Base-by-base conservation (phyloP, 495 filamentous ascomycete genomes). In the Xylaria nigripes region DNA sequence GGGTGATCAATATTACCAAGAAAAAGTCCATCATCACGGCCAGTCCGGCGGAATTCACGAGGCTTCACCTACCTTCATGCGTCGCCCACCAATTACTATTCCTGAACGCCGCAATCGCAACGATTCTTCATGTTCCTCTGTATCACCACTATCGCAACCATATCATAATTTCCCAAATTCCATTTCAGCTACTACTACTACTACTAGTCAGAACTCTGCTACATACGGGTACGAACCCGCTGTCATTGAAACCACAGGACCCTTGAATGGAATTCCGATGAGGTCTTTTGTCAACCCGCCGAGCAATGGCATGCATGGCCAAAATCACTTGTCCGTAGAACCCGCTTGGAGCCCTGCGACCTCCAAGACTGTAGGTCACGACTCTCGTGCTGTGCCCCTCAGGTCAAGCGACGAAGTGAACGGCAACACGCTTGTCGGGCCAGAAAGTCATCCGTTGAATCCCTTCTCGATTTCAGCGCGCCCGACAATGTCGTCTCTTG, bases 391-490 rank as follows among this genome's bases (percentile, higher is more conserved):
- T 36, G 19, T 72, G 48, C 60, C 67, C 40, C 56, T 73, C 1
- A 63, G 60, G 42, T 65, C 70, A 5, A 64, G 62, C 19, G 74
- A 75, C 42, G 71, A 74, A 38, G 67, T 71, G 42, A 66, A 65
- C 38, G 72, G 70, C 58, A 56, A 62, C 47, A 75, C 63, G 8
- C 62, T 76, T 46, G 63, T 70, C 32, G 72, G 73, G 45, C 63
- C 72, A 44, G 54, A 60, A 48, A 66, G 36, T 25, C 48, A 60
- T 42, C 61, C 64, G 34, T 50, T 60, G 50, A 50, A 30, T 18
- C 50, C 47, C 2, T 40, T 32, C 30, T 47, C 12, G 16, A 13
- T 13, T 10, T 16, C 49, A 18, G 49, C 50, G 25, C 45, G 45
- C 13, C 44, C 27, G 1, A 38, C 21, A 9, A 27, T 52, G 13